A percentile compares a stretch with the other conserved stretches of the same genome.
Evolutionary conservation across 768 basidiomycete species (phyloP).

Genomic region (Auriscalpium microsporum): DNA sequence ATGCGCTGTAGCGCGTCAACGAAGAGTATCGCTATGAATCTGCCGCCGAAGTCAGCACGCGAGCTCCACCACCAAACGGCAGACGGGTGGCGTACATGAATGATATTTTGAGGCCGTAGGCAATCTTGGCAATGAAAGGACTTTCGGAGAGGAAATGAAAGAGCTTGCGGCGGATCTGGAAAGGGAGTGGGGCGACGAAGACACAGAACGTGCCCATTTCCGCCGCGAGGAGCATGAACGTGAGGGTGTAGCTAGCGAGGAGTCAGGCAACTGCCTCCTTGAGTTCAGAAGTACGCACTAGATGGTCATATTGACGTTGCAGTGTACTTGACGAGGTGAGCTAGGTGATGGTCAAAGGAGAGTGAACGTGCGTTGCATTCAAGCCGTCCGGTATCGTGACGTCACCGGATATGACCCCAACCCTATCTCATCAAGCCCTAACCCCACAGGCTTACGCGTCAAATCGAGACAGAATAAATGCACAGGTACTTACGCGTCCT

Average conservation of each 20-base stretch:
- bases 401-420: not conserved
- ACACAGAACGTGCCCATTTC: slow-evolving; percentile 85
- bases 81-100: slow-evolving; percentile 55
- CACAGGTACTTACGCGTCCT: too few species aligned
- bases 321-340: not conserved
- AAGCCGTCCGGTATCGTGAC: not conserved
- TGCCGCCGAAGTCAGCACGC: slow-evolving; percentile 16
- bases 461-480: too few species aligned
- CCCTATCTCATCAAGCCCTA: not conserved
- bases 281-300: slow-evolving; percentile 26
- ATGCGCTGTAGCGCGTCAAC: slow-evolving; percentile 90
- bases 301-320: slow-evolving; percentile 34
- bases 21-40: slow-evolving; percentile 83
- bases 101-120: slow-evolving; percentile 88
- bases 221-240: slow-evolving; percentile 71
- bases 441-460: not conserved
- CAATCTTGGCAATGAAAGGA: slow-evolving; percentile 68
- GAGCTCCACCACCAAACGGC: not conserved
- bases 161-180: slow-evolving; percentile 56
- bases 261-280: not conserved
- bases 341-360: not conserved
- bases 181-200: slow-evolving; percentile 81
- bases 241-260: slow-evolving; percentile 59
- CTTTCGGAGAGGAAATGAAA: slow-evolving; percentile 69
- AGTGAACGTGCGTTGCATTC: not conserved